Conservation (phyloP, 148 eudicot genomes). For the Spergularia marina region DNA sequence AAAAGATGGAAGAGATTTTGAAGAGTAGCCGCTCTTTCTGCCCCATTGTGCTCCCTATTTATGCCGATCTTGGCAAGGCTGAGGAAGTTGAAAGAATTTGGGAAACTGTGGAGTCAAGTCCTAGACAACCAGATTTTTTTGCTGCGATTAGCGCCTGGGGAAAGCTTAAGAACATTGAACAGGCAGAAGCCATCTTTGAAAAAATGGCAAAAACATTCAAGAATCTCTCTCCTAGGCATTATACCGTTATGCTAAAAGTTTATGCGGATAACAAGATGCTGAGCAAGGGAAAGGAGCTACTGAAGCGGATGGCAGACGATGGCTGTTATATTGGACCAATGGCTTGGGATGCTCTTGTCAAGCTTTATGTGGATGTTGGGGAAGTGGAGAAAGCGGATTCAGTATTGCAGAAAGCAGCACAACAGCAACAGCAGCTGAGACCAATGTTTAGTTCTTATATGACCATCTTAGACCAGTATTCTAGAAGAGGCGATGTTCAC, state of each 20-base stretch:
- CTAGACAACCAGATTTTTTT: constrained; percentile 41
- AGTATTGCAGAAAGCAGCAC: constrained; percentile 50
- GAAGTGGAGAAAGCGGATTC: constrained; percentile 88
- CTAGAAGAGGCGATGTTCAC: constrained; percentile 70
- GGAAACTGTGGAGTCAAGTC: constrained; percentile 45
- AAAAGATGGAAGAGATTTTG: constrained; percentile 64
- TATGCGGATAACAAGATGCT: constrained; percentile 77
- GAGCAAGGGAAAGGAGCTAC: constrained; percentile 64
- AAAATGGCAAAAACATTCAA: constrained; percentile 33
- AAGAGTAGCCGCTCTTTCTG: constrained; percentile 35
- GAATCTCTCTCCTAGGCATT: constrained; percentile 42
- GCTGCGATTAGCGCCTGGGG: constrained; percentile 81
- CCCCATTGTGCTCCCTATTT: constrained; percentile 47
- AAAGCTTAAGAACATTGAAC: constrained; percentile 53
- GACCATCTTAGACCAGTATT: constrained; percentile 64
- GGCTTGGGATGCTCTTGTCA: constrained; percentile 78
- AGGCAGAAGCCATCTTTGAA: constrained; percentile 70
- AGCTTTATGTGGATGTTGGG: constrained; percentile 69
- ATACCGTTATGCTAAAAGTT: constrained; percentile 49
- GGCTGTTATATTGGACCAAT: constrained; percentile 60
- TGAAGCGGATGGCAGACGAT: constrained; percentile 62
- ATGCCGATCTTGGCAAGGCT: constrained; percentile 61
- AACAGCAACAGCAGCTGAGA: constrained; percentile 29
- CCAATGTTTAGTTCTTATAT: constrained; percentile 61
- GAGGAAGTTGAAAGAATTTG: constrained; percentile 78